A percentile compares a stretch with the other conserved stretches of the same genome.
phyloP scores from a whole-genome alignment of 176 grass and related monocot species.

The Musa itinerans region DNA sequence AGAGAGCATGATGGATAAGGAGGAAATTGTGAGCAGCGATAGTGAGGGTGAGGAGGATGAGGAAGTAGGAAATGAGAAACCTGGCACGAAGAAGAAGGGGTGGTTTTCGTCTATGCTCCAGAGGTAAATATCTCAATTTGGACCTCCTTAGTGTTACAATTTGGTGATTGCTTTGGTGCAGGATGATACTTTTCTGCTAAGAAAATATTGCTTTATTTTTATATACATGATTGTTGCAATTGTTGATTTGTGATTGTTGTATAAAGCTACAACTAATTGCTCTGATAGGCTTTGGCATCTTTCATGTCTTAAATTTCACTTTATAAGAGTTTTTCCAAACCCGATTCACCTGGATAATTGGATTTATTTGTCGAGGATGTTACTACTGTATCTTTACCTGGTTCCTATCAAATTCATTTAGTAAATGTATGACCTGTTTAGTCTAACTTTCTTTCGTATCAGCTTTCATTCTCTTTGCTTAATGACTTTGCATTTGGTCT shows the following conservation, averaged over 20 bases:
- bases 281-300: not conserved
- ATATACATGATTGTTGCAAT: not conserved
- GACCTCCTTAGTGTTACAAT: not conserved
- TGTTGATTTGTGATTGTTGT: not conserved
- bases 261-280: not conserved
- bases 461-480: not conserved
- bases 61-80: slow-evolving; percentile 23
- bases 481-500: no score
- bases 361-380: not conserved
- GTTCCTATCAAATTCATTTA: not conserved
- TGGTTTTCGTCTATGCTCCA: slow-evolving; percentile 90
- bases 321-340: not conserved
- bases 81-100: slow-evolving; percentile 58
- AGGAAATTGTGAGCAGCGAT: slow-evolving; percentile 63
- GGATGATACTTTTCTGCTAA: no score
- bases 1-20: slow-evolving; percentile 98
- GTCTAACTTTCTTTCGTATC: not conserved
- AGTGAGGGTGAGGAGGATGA: slow-evolving; percentile 57
- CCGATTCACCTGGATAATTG: not conserved
- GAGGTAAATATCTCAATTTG: slow-evolving; percentile 38
- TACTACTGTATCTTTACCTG: not conserved
- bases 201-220: not conserved
- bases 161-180: not conserved
- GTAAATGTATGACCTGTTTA: not conserved
- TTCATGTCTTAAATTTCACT: not conserved